phyloP scores from a whole-genome alignment of 345 rosid genomes.

The Aegle marmelos region DNA sequence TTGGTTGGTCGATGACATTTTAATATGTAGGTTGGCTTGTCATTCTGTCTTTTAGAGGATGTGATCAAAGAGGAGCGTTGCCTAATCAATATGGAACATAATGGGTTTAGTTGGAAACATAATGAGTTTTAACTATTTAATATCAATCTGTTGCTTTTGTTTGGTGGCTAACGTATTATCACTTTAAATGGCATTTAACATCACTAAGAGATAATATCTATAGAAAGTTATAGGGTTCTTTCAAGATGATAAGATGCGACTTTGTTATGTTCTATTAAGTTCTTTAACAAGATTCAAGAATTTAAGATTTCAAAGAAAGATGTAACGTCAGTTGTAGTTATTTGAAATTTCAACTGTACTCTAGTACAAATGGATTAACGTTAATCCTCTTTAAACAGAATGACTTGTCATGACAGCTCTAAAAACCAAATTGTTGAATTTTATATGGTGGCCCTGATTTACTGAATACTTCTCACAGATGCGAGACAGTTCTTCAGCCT shows the following conservation, averaged over 20 bases:
- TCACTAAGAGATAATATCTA: neutral
- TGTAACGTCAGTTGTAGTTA: neutral
- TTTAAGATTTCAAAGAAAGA: neutral
- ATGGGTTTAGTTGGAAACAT: neutral
- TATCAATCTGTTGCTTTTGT: neutral
- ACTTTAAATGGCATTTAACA: neutral
- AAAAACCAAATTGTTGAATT: neutral
- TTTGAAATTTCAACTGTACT: neutral
- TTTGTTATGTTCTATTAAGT: neutral
- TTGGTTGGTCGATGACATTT: neutral
- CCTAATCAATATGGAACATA: neutral
- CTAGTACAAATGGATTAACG: neutral
- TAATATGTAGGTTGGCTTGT: neutral
- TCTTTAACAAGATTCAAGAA: neutral
- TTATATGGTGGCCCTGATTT: constrained; percentile 6
- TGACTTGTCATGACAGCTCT: neutral
- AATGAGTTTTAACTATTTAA: neutral
- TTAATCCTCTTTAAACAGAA: neutral
- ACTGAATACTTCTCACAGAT: constrained; percentile 35
- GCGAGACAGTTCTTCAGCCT: constrained; percentile 78
- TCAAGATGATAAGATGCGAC: neutral
- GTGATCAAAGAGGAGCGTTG: neutral
- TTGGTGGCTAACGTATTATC: neutral
- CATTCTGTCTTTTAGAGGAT: neutral
- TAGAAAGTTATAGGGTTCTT: neutral